Percentiles rank a stretch among this genome's conserved stretches.
Conservation (phyloP, 2,329 filamentous ascomycete genomes). For the Sclerotiophoma versabilis region DNA sequence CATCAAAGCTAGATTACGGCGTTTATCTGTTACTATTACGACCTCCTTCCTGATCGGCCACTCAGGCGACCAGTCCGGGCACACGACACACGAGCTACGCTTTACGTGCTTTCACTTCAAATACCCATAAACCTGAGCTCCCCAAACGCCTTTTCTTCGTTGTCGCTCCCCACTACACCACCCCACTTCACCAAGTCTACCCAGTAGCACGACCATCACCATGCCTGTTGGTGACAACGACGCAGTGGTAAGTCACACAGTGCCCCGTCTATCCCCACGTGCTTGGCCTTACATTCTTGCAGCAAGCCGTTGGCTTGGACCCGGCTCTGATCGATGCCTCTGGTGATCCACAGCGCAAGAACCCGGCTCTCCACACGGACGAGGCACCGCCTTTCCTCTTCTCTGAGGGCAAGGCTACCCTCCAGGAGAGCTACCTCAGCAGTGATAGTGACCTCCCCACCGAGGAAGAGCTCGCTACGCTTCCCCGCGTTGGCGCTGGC, state of each 20-base stretch:
- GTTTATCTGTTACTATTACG: slow-evolving; percentile 23
- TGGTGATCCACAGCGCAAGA: slow-evolving; percentile 45
- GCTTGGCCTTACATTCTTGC: slow-evolving; percentile 20
- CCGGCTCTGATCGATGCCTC: slow-evolving; percentile 43
- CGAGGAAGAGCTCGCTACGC: slow-evolving; percentile 45
- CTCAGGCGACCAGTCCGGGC: slow-evolving; percentile 18
- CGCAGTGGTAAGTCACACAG: slow-evolving; percentile 29
- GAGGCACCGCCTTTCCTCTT: slow-evolving; percentile 39
- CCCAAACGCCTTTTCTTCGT: slow-evolving; percentile 23
- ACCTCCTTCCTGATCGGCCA: slow-evolving; percentile 26
- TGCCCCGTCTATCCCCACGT: neutral
- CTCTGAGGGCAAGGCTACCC: slow-evolving; percentile 49
- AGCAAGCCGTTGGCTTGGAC: slow-evolving; percentile 42
- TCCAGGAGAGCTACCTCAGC: slow-evolving; percentile 40
- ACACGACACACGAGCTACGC: slow-evolving; percentile 16
- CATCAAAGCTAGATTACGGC: slow-evolving; percentile 16
- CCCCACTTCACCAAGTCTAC: slow-evolving; percentile 13
- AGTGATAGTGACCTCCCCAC: slow-evolving; percentile 41
- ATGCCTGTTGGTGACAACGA: slow-evolving; percentile 39
- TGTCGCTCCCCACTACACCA: slow-evolving; percentile 18
- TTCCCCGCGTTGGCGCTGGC: slow-evolving; percentile 43
- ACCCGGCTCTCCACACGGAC: slow-evolving; percentile 33
- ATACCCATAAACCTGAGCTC: slow-evolving; percentile 15
- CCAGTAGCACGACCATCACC: slow-evolving; percentile 24
- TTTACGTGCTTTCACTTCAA: slow-evolving; percentile 22